Base-by-base conservation (phyloP, 2,329 filamentous ascomycete genomes). In the Byssochlamys sp. region DNA sequence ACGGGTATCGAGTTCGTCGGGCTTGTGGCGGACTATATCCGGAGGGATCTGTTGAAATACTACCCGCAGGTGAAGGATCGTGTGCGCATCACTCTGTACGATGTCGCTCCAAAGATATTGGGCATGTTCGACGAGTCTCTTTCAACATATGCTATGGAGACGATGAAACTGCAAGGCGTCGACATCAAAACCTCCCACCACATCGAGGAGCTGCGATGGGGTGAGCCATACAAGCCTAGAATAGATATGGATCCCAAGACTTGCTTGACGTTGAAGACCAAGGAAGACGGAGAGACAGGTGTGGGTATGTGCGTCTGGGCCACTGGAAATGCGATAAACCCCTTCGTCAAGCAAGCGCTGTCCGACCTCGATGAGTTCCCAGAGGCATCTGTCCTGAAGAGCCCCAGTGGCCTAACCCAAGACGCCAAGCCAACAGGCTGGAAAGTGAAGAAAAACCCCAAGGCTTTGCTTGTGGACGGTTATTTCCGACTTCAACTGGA, bases 241-340 rank as follows among this genome's bases (percentile, higher is more conserved):
- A 60, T 63, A 28, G 61, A 60, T 1, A 65, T 66, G 50, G 63
- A 67, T 26, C 60, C 67, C 11, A 70, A 73, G 27, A 66, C 70
- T 12, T 60, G 68, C 52, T 68, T 70, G 27, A 82, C 82, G 0
- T 69, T 85, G 35, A 79, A 75, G 10, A 74, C 82, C 2, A 77
- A 80, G 59, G 81, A 85, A 62, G 78, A 83, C 57, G 83, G 82
- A 1, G 80, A 84, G 52, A 70, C 83, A 1, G 81, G 81, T 0
- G 74, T 83, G 0, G 82, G 82, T 1, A 82, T 85, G 81, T 82
- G 74, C 57, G 81, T 85, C 9, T 85, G 82, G 83, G 80, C 74
- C 12, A 83, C 80, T 3, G 80, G 80, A 2, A 72, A 81, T 19
- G 81, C 81, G 77, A 77, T 77, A 66, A 82, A 82, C 57, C 79